Base-by-base conservation (phyloP, 2,329 filamentous ascomycete species). In the Neonectria coccinea region DNA sequence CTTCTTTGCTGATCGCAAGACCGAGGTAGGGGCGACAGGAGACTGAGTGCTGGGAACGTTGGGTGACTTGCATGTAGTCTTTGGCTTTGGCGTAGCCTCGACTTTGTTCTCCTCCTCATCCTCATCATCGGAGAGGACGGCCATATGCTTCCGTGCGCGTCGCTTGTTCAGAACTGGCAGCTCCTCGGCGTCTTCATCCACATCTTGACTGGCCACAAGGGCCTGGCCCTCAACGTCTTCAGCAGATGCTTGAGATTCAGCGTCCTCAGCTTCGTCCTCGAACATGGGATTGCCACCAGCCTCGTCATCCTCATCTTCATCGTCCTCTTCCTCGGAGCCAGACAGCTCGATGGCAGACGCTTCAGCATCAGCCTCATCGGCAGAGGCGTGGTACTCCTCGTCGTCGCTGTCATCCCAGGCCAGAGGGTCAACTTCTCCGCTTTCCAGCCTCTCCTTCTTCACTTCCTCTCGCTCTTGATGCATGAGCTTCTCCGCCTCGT, bases 401-500 rank as follows among this genome's bases (percentile, higher is more conserved):
- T 86, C 84, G 2, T 84, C 84, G 59, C 85, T 87, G 50, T 88
- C 85, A 66, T 88, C 86, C 83, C 84, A 88, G 31, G 80, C 85
- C 25, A 87, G 73, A 11, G 83, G 83, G 64, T 88, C 86, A 14
- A 76, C 76, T 61, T 83, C 81, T 2, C 82, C 83, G 6, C 75
- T 80, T 65, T 78, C 81, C 73, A 79, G 83, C 73, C 75, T 85
- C 58, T 89, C 85, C 74, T 89, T 88, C 80, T 92, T 95, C 0
- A 88, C 89, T 48, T 88, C 89, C 29, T 87, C 90, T 67, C 89
- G 89, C 79, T 99, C 96, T 53, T 89, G 84, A 72, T 91, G 88
- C 79, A 90, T 91, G 54, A 98, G 89, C 70, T 91, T 89, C 41
- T 77, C 70, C 2, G 91, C 94, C 75, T 98, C 93, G 66, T 89